Evolutionary conservation across 129 eudicot genomes (phyloP).

Genomic region (Glebionis coronaria): DNA sequence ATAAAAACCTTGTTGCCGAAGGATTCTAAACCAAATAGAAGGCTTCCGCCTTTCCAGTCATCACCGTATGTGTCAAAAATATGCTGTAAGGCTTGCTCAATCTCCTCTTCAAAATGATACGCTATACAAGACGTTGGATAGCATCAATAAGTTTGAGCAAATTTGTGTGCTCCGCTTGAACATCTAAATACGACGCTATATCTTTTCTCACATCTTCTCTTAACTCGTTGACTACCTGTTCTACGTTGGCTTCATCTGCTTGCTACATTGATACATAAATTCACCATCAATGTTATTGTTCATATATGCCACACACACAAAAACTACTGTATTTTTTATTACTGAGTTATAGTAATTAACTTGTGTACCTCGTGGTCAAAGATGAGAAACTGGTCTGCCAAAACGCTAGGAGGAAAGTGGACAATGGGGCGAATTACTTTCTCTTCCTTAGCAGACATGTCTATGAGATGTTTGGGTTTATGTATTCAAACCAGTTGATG

Average conservation of each 20-base stretch:
- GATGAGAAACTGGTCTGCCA: constrained; percentile 39
- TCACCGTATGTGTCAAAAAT: constrained; percentile 11
- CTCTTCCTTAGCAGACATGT: not conserved
- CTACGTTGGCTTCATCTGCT: not conserved
- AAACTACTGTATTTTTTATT: not conserved
- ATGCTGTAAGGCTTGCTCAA: constrained; percentile 21
- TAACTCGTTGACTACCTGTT: constrained; percentile 9
- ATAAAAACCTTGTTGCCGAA: constrained; percentile 40
- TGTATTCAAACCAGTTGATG: too few species aligned
- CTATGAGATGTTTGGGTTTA: not conserved
- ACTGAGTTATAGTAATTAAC: not conserved
- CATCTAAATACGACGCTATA: constrained; percentile 9
- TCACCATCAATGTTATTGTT: not conserved
- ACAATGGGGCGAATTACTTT: constrained; percentile 22
- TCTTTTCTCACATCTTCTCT: constrained; percentile 32
- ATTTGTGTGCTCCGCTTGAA: constrained; percentile 12
- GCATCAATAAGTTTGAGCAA: constrained; percentile 34
- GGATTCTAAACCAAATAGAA: constrained; percentile 44
- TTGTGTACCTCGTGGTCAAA: constrained; percentile 8
- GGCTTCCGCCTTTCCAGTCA: constrained; percentile 24
- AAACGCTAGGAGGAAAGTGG: constrained; percentile 32
- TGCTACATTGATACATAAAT: constrained; percentile 15
- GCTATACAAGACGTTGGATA: constrained; percentile 46
- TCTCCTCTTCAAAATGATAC: constrained; percentile 43
- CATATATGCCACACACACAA: not conserved